Conservation (phyloP, 192 early-diverging fungal species). For the Hyaloraphidium curvatum region DNA sequence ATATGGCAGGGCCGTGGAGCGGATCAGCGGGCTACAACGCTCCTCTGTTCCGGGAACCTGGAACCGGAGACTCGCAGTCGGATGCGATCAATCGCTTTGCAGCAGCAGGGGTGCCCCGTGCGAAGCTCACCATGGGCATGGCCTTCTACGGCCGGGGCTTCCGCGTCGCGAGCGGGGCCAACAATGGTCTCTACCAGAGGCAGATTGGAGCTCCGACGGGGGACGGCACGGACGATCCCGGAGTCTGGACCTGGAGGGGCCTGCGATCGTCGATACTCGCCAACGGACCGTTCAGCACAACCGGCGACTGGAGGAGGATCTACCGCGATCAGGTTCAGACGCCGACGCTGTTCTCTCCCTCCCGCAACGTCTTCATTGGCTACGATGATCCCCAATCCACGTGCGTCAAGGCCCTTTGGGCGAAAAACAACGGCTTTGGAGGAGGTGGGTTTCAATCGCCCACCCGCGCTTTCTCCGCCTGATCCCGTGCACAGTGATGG, state of each 20-base stretch:
- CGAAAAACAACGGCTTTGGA: background rate
- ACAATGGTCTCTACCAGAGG: background rate
- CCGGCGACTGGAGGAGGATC: background rate
- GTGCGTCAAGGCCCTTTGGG: background rate
- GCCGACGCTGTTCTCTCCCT: background rate
- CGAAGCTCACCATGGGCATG: background rate
- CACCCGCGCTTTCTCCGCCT: too few relatives aligned
- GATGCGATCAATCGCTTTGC: too few relatives aligned
- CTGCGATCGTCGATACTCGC: background rate
- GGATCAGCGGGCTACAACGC: background rate
- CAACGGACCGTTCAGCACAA: background rate
- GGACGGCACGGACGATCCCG: background rate
- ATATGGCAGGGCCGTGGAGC: too few relatives aligned
- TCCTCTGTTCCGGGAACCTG: background rate
- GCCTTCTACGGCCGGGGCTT: slow-evolving; percentile 2
- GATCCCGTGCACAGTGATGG: too few relatives aligned
- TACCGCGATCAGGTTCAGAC: background rate
- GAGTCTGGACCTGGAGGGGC: background rate
- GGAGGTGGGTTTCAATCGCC: too few relatives aligned
- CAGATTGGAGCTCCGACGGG: background rate
- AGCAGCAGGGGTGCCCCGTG: background rate
- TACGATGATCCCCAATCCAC: background rate
- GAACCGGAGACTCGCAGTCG: too few relatives aligned
- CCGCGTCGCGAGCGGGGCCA: background rate
- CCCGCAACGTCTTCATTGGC: background rate